Conservation (phyloP, 495 filamentous ascomycete species). For the Bombardia bombarda region DNA sequence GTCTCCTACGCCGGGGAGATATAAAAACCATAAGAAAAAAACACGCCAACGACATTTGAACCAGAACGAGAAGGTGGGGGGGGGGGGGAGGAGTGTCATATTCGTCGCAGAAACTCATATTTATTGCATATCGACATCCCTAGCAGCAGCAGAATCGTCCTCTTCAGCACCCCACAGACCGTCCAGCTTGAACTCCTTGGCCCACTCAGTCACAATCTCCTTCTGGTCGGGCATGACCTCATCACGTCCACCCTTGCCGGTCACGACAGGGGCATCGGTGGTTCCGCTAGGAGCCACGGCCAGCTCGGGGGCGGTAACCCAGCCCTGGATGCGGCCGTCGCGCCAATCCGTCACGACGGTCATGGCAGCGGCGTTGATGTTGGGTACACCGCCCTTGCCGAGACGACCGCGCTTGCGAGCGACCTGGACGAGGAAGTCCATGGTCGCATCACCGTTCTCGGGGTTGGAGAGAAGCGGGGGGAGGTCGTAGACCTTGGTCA, state of each 20-base stretch:
- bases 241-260: slow-evolving; percentile 20
- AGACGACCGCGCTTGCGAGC: slow-evolving; percentile 85
- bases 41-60: too few species aligned
- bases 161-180: slow-evolving; percentile 89
- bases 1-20: not conserved
- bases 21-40: not conserved
- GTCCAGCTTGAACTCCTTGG: slow-evolving; percentile 90
- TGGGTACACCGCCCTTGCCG: slow-evolving; percentile 85
- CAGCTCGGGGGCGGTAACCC: slow-evolving; percentile 67
- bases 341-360: slow-evolving; percentile 92
- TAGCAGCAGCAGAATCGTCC: slow-evolving; percentile 17
- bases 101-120: not conserved
- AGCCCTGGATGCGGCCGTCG: slow-evolving; percentile 90
- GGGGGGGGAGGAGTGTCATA: not conserved
- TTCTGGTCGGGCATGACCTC: slow-evolving; percentile 57
- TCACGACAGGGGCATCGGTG: slow-evolving; percentile 9
- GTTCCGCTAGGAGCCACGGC: slow-evolving; percentile 36
- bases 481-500: slow-evolving; percentile 75
- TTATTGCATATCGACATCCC: slow-evolving; percentile 25
- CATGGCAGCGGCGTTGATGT: slow-evolving; percentile 79
- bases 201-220: slow-evolving; percentile 88
- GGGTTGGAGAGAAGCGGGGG: slow-evolving; percentile 59
- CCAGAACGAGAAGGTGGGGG: too few species aligned
- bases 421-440: slow-evolving; percentile 91
- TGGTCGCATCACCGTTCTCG: slow-evolving; percentile 64